Base-by-base conservation (phyloP, 1,284 basidiomycete genomes). In the Chalciporus sp. region DNA sequence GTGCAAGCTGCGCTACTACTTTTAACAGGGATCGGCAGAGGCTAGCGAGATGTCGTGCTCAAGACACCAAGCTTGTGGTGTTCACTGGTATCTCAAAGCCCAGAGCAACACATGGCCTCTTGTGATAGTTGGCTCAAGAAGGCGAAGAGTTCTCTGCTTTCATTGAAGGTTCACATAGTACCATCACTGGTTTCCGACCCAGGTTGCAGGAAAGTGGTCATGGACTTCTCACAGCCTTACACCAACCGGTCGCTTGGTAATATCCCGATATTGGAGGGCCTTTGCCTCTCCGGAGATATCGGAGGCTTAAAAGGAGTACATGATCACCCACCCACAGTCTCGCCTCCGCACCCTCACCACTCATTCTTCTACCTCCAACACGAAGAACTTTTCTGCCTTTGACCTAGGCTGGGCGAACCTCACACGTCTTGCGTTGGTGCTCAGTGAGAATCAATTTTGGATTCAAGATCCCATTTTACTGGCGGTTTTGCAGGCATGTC, bases 51-150 rank as follows among this genome's bases (percentile, higher is more conserved):
- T 43, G 60, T 65, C 2, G 56, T 60, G 14, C 6, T 68, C 8
- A 42, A 62, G 7, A 61, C 59, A 2, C 64, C 62, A 14, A 52
- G 64, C 20, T 35, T 64, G 27, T 64, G 62, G 62, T 53, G 62
- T 23, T 64, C 66, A 26, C 40, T n/a, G 35, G 35, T 37, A n/a
- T 37, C 35, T n/a, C n/a, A 31, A 31, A 10, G 10, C 29, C n/a
- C n/a, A n/a, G n/a, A n/a, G 35, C n/a, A n/a, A n/a, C 35, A n/a
- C n/a, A n/a, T 37, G 16, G 7, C 35, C 16, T 37, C 5, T n/a
- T 37, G 7, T 37, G n/a, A n/a, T 37, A n/a, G 35, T n/a, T 37
- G 35, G 35, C 35, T 37, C 35, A n/a, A 37, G 35, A 37, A n/a
- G 35, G 16, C 35, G 8, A 16, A 37, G 35, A n/a, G 35, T 4